These are phyloP conservation scores for Cymodocea nodosa DNA, from an alignment of 116 monocot genomes.

Conservation along the genomic window DNA sequence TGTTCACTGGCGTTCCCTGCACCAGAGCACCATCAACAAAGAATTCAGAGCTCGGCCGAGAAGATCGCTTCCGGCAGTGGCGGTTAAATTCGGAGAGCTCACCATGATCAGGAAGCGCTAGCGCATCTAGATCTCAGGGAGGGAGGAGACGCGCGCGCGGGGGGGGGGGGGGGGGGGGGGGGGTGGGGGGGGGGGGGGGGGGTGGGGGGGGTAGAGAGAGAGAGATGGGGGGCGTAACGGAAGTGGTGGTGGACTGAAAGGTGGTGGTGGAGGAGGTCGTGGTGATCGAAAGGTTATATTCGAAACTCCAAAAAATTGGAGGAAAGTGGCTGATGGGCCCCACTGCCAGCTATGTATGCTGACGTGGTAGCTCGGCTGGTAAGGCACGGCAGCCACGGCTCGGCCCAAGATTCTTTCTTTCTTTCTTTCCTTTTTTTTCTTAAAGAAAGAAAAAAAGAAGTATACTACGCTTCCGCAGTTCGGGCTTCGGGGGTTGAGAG, in stretches of 20 bases:
- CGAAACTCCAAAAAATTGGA: not conserved
- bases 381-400: no score
- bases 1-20: slow-evolving; percentile 64
- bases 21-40: not conserved
- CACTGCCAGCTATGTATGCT: not conserved
- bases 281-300: slow-evolving; percentile 1
- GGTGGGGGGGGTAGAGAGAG: not conserved
- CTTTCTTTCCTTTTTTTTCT: no score
- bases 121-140: not conserved
- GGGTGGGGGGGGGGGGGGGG: not conserved
- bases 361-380: no score
- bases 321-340: not conserved
- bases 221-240: slow-evolving; percentile 12
- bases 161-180: slow-evolving; percentile 5
- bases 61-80: no score
- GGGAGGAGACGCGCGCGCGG: not conserved
- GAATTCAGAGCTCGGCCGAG: not conserved
- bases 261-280: not conserved
- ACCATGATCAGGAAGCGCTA: slow-evolving; percentile 9
- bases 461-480: no score
- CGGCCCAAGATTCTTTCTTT: no score
- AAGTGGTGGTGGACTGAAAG: not conserved
- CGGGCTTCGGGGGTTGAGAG: no score
- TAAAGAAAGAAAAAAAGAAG: no score
- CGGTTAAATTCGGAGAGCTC: not conserved